Evolutionary conservation across 768 basidiomycete genomes (phyloP).

Genomic region (Cyclocybe cylindracea): DNA sequence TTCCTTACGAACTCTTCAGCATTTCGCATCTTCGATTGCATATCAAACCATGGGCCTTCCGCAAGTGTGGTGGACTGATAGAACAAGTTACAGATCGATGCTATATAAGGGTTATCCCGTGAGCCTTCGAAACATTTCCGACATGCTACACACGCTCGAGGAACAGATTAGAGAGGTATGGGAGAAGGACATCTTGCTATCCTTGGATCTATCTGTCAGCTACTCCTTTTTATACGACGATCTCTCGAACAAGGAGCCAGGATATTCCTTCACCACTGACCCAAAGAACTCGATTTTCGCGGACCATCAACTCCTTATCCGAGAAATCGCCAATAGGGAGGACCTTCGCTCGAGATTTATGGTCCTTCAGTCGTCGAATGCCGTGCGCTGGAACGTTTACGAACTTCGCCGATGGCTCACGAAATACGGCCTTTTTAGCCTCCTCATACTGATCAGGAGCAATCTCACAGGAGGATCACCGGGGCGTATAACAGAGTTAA

Average conservation of each 20-base stretch:
- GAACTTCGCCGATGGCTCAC: no score
- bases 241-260: conserved; percentile 4
- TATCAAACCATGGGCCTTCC: conserved; percentile 13
- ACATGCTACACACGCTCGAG: conserved; percentile 12
- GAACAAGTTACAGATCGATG: conserved; percentile 6
- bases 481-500: no score
- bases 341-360: no score
- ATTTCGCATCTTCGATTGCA: conserved; percentile 15
- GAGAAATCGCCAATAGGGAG: no score
- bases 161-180: conserved; percentile 9
- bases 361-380: no score
- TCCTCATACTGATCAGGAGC: no score
- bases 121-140: conserved; percentile 1
- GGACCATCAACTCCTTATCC: not conserved
- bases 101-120: conserved; percentile 18
- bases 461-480: no score
- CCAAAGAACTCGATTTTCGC: conserved; percentile 5
- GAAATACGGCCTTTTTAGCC: no score
- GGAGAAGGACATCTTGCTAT: conserved; percentile 19
- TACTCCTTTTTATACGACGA: conserved; percentile 21
- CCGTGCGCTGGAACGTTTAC: no score
- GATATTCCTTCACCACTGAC: conserved; percentile 22
- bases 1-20: conserved; percentile 15
- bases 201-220: not conserved
- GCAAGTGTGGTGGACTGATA: conserved; percentile 18